phyloP scores from a whole-genome alignment of 2,329 filamentous ascomycete genomes.

The Colletotrichum aenigma region DNA sequence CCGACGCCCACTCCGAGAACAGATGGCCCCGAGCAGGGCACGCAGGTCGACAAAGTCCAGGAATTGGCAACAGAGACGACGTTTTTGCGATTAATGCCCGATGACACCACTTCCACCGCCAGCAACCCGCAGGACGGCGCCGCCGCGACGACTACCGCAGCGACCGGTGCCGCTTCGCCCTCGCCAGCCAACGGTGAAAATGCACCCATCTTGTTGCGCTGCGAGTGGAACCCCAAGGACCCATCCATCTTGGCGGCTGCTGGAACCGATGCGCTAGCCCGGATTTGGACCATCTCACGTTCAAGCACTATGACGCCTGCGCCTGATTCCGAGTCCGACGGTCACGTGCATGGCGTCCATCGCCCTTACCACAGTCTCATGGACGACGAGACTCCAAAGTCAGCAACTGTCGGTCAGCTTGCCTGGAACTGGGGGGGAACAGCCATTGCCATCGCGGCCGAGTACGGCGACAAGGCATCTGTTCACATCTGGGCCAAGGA shows the following conservation, averaged over 20 bases:
- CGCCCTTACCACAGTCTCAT: slow-evolving; percentile 53
- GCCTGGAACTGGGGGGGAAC: slow-evolving; percentile 64
- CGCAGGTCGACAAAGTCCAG: slow-evolving; percentile 67
- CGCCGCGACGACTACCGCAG: slow-evolving; percentile 37
- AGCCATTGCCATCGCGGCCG: slow-evolving; percentile 62
- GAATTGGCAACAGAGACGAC: slow-evolving; percentile 65
- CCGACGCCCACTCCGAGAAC: slow-evolving; percentile 59
- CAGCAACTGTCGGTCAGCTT: slow-evolving; percentile 61
- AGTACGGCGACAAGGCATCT: slow-evolving; percentile 55
- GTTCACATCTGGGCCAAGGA: slow-evolving; percentile 62
- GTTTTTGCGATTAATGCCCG: slow-evolving; percentile 59
- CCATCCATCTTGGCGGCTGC: slow-evolving; percentile 69
- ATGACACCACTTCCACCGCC: slow-evolving; percentile 31
- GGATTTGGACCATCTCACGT: slow-evolving; percentile 68
- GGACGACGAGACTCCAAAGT: slow-evolving; percentile 55
- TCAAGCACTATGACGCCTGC: slow-evolving; percentile 39
- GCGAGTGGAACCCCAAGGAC: slow-evolving; percentile 71
- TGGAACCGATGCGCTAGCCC: slow-evolving; percentile 73
- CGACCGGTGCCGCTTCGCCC: slow-evolving; percentile 30
- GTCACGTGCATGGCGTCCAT: slow-evolving; percentile 48
- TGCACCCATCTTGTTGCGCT: slow-evolving; percentile 67
- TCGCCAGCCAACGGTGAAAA: slow-evolving; percentile 47
- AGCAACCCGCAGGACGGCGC: slow-evolving; percentile 30
- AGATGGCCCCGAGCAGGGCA: slow-evolving; percentile 67
- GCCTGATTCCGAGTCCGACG: slow-evolving; percentile 19